A percentile compares a stretch with the other conserved stretches of the same genome.
phyloP scores from a whole-genome alignment of 2,329 filamentous ascomycete genomes.

The Epichloe hybrida region DNA sequence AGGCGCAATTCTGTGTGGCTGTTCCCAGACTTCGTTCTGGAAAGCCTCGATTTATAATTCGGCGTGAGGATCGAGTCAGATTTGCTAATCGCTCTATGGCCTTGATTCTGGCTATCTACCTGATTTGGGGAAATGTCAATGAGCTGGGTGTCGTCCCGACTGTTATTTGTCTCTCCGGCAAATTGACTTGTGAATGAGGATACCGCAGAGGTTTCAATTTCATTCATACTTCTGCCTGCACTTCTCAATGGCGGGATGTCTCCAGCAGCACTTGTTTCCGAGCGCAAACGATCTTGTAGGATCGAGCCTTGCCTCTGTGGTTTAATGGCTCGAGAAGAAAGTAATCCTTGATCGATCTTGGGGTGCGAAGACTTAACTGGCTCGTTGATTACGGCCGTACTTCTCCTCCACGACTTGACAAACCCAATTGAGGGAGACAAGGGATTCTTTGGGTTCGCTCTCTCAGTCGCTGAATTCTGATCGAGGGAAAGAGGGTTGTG shows the following conservation, averaged over 20 bases:
- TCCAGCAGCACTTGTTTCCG: not conserved
- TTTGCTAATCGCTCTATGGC: not conserved
- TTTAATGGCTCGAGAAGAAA: not conserved
- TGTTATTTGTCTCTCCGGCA: not conserved
- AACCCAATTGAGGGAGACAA: not conserved
- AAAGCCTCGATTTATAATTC: not conserved
- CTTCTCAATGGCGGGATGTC: not conserved
- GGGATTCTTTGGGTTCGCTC: not conserved
- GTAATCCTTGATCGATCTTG: conserved; percentile 1
- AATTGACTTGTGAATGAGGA: not conserved
- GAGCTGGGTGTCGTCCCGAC: not conserved
- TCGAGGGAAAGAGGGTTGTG: not conserved
- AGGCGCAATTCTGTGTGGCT: conserved; percentile 1
- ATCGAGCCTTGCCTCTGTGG: not conserved
- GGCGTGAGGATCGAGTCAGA: not conserved
- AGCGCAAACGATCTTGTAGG: not conserved
- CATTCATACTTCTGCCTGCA: not conserved
- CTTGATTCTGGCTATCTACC: not conserved
- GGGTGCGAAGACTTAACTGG: not conserved
- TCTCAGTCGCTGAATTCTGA: not conserved
- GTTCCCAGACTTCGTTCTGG: not conserved
- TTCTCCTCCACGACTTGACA: conserved; percentile 5
- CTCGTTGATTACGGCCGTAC: not conserved
- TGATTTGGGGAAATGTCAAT: not conserved
- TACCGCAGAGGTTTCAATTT: not conserved